Percentiles rank a stretch among this genome's conserved stretches.
These are phyloP conservation scores for Talaromyces stipitatus DNA, from an alignment of 495 filamentous ascomycete genomes.

Conservation along the genomic window DNA sequence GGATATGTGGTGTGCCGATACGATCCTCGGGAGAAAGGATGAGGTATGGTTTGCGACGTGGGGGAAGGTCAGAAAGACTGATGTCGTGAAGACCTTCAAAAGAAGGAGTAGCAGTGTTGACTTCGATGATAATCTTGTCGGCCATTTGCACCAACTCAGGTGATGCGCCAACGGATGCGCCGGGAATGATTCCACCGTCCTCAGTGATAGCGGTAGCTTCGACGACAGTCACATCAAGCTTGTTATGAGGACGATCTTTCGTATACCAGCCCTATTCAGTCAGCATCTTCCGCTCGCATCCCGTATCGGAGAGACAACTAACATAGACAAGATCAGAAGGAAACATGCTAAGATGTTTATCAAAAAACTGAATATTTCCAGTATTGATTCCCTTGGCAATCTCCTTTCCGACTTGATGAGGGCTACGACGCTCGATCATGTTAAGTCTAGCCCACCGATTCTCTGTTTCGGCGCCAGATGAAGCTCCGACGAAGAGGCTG, in stretches of 20 bases:
- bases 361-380: conserved; percentile 85
- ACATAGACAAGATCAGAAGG: conserved; percentile 80
- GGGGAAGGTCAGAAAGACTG: conserved; percentile 76
- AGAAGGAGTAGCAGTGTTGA: conserved; percentile 79
- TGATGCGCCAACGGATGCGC: conserved; percentile 77
- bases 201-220: conserved; percentile 90
- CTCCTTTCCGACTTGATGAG: conserved; percentile 87
- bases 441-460: conserved; percentile 79
- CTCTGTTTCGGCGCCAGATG: conserved; percentile 84
- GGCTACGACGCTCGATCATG: conserved; percentile 81
- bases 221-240: conserved; percentile 76
- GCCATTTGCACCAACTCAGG: conserved; percentile 86
- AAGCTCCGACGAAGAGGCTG: conserved; percentile 81
- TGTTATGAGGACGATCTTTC: conserved; percentile 62
- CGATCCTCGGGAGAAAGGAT: conserved; percentile 74
- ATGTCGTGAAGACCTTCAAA: conserved; percentile 92
- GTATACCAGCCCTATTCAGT: conserved; percentile 66
- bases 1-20: conserved; percentile 77
- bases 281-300: conserved; percentile 2
- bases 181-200: conserved; percentile 83
- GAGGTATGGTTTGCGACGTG: conserved; percentile 74
- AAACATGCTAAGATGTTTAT: conserved; percentile 90
- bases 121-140: conserved; percentile 89
- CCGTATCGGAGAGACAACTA: conserved; percentile 21
- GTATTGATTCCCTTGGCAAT: conserved; percentile 89